phyloP scores from a whole-genome alignment of 2,329 filamentous ascomycete genomes.

The Blastomyces parvus region DNA sequence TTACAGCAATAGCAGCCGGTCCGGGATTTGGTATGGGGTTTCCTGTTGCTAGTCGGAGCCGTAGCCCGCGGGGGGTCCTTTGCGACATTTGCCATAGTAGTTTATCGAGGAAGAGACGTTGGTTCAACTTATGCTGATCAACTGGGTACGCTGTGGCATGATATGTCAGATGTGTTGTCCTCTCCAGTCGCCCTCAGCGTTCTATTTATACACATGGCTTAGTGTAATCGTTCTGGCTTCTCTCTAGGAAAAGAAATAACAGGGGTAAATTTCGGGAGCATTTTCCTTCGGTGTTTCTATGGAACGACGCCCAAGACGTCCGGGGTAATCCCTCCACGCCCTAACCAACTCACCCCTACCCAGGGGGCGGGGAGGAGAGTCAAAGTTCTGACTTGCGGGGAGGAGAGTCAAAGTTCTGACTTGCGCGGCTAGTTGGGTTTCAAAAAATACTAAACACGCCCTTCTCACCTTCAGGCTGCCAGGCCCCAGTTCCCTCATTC shows the following conservation, averaged over 20 bases:
- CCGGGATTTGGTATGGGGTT: slow-evolving; percentile 2
- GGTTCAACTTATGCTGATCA: neutral
- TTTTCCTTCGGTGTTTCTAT: no score
- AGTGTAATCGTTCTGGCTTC: no score
- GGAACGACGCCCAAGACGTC: no score
- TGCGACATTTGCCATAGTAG: neutral
- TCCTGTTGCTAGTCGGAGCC: neutral
- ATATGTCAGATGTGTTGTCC: no score
- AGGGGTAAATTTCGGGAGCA: no score
- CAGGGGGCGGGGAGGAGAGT: neutral
- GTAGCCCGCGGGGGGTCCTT: neutral
- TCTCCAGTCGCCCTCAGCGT: no score
- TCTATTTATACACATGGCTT: no score
- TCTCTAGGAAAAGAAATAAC: no score
- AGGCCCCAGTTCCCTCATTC: neutral
- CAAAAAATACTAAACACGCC: neutral
- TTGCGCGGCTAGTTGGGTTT: neutral
- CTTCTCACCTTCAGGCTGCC: neutral
- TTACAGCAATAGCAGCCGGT: slow-evolving; percentile 3
- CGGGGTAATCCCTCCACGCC: neutral
- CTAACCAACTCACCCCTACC: no score
- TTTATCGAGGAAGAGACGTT: neutral
- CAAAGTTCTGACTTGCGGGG: neutral
- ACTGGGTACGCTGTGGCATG: neutral
- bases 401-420: no score